Conservation (phyloP, 1,284 basidiomycete species). For the Paramarasmius palmivorus region DNA sequence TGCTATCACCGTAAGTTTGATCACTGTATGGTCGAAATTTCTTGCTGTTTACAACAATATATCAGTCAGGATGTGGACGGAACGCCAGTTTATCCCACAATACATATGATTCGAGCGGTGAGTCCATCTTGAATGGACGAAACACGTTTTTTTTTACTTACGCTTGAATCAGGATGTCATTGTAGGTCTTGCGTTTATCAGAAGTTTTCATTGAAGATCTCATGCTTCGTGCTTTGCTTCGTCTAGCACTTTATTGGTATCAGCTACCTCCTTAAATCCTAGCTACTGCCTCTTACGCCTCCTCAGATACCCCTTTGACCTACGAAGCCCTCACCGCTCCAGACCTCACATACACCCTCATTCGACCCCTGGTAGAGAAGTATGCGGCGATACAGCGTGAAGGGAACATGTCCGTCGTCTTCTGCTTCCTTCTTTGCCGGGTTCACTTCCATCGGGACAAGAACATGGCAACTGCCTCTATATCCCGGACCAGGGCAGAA, state of each 20-base stretch:
- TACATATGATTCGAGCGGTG: conserved; percentile 67
- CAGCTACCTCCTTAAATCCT: conserved; percentile 16
- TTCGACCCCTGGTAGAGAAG: conserved; percentile 74
- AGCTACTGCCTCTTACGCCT: conserved; percentile 12
- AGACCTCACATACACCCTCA: conserved; percentile 85
- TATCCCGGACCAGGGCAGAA: conserved; percentile 76
- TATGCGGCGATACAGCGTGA: conserved; percentile 62
- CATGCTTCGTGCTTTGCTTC: neutral
- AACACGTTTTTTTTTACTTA: conserved; percentile 13
- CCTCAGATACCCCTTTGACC: conserved; percentile 71
- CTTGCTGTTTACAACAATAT: conserved; percentile 19
- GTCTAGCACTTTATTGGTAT: conserved; percentile 63
- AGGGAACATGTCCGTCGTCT: conserved; percentile 77
- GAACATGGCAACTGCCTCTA: conserved; percentile 60
- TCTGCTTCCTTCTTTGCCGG: conserved; percentile 88
- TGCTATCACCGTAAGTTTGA: conserved; percentile 10
- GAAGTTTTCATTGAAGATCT: neutral
- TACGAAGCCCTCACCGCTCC: conserved; percentile 78
- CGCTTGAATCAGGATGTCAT: conserved; percentile 50
- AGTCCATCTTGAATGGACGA: conserved; percentile 25
- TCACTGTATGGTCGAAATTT: neutral
- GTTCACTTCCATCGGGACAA: conserved; percentile 83
- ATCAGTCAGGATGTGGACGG: conserved; percentile 45
- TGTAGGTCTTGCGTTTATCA: conserved; percentile 34
- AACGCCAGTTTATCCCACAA: conserved; percentile 71